phyloP scores from a whole-genome alignment of 2,329 filamentous ascomycete genomes.

The Mycosphaerella arachidis region DNA sequence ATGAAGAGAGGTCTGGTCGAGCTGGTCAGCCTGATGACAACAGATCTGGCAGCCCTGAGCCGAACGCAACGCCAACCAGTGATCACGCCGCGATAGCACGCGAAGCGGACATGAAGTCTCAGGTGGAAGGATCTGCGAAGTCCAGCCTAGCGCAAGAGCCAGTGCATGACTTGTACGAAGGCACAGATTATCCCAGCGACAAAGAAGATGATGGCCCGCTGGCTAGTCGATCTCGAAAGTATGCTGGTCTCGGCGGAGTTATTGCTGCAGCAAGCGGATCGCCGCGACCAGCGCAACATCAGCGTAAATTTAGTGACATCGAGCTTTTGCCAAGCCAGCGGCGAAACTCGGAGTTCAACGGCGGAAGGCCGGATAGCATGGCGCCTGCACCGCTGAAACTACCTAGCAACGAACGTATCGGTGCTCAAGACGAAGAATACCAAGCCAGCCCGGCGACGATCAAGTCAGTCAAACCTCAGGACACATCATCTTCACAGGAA shows the following conservation, averaged over 20 bases:
- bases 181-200: not conserved
- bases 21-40: not conserved
- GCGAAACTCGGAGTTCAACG: not conserved
- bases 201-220: not conserved
- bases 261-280: not conserved
- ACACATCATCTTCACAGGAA: not conserved
- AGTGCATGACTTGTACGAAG: not conserved
- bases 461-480: conserved; percentile 1
- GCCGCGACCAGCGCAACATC: conserved; percentile 8
- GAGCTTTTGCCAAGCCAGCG: conserved; percentile 23
- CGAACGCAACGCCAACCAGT: not conserved
- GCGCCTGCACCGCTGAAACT: conserved; percentile 2
- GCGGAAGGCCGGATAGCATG: conserved; percentile 3
- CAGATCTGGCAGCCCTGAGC: not conserved
- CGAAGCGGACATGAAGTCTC: not conserved
- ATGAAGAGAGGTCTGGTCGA: not conserved
- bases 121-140: not conserved
- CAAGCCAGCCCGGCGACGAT: conserved; percentile 6
- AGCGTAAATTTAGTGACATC: conserved; percentile 22
- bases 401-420: conserved; percentile 1
- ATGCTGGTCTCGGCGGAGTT: not conserved
- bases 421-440: not conserved
- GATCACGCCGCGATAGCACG: not conserved
- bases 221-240: not conserved
- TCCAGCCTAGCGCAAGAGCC: not conserved